These are phyloP conservation scores for Naganishia onofrii DNA, from an alignment of 768 basidiomycete species.

Conservation along the genomic window DNA sequence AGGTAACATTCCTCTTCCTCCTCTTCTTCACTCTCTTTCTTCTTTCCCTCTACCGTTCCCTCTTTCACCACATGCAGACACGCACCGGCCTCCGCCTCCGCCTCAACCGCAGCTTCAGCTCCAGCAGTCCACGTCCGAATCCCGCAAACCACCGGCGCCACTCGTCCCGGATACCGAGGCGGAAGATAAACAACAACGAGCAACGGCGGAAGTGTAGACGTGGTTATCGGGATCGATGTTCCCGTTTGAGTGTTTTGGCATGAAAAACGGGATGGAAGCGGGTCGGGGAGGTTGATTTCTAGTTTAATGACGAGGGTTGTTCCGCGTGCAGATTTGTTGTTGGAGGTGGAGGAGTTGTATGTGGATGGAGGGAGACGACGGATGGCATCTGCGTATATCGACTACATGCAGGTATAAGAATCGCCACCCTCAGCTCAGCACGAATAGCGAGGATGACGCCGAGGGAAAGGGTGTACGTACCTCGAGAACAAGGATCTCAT, in stretches of 20 bases:
- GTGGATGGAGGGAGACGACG: slow-evolving; percentile 37
- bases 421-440: too few species aligned
- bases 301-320: slow-evolving; percentile 28
- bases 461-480: slow-evolving; percentile 35
- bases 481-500: slow-evolving; percentile 44
- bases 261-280: slow-evolving; percentile 31
- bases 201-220: slow-evolving; percentile 40
- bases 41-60: too few species aligned
- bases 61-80: too few species aligned
- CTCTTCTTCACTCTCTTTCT: neutral
- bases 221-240: slow-evolving; percentile 20
- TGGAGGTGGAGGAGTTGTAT: too few species aligned
- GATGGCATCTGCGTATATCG: neutral
- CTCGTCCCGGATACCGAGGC: slow-evolving; percentile 35
- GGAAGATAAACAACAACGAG: slow-evolving; percentile 34
- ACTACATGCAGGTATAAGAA: neutral
- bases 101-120: too few species aligned
- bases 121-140: too few species aligned
- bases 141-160: neutral
- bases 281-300: slow-evolving; percentile 32
- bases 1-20: neutral
- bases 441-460: too few species aligned
- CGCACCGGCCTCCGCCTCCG: too few species aligned
- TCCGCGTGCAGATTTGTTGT: too few species aligned
- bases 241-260: slow-evolving; percentile 24